Evolutionary conservation across 129 eudicot species (phyloP).

Genomic region (Flaveria trinervia): DNA sequence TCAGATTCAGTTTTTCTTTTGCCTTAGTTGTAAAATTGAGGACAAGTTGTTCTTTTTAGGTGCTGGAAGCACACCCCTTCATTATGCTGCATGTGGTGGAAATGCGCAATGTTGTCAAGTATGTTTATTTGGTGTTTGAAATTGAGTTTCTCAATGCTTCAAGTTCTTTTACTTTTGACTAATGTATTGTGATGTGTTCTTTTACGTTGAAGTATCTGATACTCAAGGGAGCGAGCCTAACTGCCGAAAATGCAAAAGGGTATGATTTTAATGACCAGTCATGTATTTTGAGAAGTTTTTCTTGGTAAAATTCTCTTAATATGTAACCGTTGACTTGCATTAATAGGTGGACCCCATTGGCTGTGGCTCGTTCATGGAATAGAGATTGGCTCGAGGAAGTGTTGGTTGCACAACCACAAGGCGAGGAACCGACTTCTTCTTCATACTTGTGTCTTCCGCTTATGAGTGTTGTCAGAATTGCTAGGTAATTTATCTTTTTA

Average conservation of each 20-base stretch:
- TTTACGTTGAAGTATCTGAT: slow-evolving; percentile 54
- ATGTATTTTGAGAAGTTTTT: not conserved
- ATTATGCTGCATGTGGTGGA: slow-evolving; percentile 96
- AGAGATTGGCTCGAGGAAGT: slow-evolving; percentile 76
- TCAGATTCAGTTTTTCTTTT: not conserved
- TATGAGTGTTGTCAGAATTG: slow-evolving; percentile 80
- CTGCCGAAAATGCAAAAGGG: slow-evolving; percentile 75
- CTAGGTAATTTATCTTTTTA: slow-evolving; percentile 46
- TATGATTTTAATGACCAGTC: slow-evolving; percentile 32
- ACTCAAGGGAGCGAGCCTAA: slow-evolving; percentile 66
- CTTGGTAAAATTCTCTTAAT: not conserved
- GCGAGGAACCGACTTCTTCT: slow-evolving; percentile 50
- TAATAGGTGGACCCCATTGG: slow-evolving; percentile 81
- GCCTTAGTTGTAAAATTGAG: not conserved
- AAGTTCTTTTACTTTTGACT: slow-evolving; percentile 9
- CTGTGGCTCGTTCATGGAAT: slow-evolving; percentile 87
- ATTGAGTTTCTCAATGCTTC: not conserved
- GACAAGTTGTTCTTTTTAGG: slow-evolving; percentile 44
- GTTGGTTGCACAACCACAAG: slow-evolving; percentile 41
- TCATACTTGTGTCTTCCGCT: slow-evolving; percentile 89
- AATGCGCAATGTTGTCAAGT: slow-evolving; percentile 91
- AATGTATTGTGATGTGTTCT: slow-evolving; percentile 7
- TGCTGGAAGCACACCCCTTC: slow-evolving; percentile 93
- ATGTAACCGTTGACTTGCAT: not conserved
- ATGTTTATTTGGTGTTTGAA: slow-evolving; percentile 21